Evolutionary conservation across 768 basidiomycete genomes (phyloP).

Genomic region (Tulasnella sp.): DNA sequence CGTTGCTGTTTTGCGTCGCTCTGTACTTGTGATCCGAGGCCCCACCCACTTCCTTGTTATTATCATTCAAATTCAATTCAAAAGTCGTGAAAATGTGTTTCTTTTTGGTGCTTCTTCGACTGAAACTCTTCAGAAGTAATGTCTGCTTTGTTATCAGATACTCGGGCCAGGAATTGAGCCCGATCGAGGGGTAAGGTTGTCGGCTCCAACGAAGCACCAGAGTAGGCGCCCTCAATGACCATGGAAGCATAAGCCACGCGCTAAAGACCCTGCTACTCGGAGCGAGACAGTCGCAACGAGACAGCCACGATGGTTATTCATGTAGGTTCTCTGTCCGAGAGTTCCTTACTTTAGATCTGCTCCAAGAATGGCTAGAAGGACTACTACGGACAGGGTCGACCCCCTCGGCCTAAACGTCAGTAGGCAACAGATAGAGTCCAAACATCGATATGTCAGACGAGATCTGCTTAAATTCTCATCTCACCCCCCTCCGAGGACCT

Average conservation of each 20-base stretch:
- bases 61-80: slow-evolving; percentile 8
- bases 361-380: too few relatives aligned
- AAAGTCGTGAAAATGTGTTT: too few relatives aligned
- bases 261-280: neutral
- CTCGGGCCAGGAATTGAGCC: neutral
- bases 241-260: neutral
- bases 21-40: neutral
- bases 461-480: too few relatives aligned
- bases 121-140: neutral
- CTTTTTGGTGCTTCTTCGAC: neutral
- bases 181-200: neutral
- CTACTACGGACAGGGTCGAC: too few relatives aligned
- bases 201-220: neutral
- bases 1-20: neutral
- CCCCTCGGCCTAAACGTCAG: too few relatives aligned
- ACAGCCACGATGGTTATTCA: too few relatives aligned
- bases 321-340: too few relatives aligned
- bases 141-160: neutral
- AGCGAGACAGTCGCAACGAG: neutral
- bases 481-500: too few relatives aligned
- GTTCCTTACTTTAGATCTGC: too few relatives aligned
- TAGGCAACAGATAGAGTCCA: too few relatives aligned
- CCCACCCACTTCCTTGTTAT: neutral
- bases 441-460: too few relatives aligned
- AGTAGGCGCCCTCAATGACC: neutral